Base-by-base conservation (phyloP, 257 asterid genomes). In the Ilex asprella region DNA sequence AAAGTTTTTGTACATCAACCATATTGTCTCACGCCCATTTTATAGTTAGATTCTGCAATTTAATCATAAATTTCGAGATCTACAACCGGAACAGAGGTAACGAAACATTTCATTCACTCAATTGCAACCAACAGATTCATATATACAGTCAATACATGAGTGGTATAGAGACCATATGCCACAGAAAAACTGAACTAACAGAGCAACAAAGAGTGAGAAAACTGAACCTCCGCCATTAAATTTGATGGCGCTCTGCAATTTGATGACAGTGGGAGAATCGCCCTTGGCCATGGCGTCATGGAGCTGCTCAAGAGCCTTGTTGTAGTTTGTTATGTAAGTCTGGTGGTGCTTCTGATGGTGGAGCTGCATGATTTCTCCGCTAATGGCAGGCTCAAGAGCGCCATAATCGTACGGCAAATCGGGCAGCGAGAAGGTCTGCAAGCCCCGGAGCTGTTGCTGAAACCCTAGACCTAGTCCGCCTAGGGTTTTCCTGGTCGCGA, bases 291-390 rank as follows among this genome's bases (percentile, higher is more conserved):
- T 65, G 55, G 96, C 98, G 35, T 74, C 70, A 58, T 84, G 82
- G 47, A 91, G 95, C 78, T 86, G 96, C 70, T 91, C 95, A 12
- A 91, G 79, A 39, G 96, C 92, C 58, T 88, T 88, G 58, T 91
- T 91, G 84, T 76, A 91, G 74, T 91, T 91, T 49, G 94, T 88
- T 75, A 91, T 66, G 81, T 91, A 91, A 62, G 98, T 65, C 78
- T 84, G 95, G 67, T 91, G 98, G 62, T 91, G 98, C 82, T 88
- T 91, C 84, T 91, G 92, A 83, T 91, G 96, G 82, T 88, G 98
- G 60, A 91, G 78, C 74, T 86, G 83, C 98, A 91, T 91, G 70
- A 91, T 91, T 13, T 91, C 98, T 60, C 81, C 92, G 81, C 88
- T 86, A 35, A 91, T 88, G 30, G 89, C 88, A 44, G 96, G 96